Evolutionary conservation across 2,329 filamentous ascomycete species (phyloP), one percentile per base, ranked within the genome.

Genomic region (Elsinoe batatas): DNA sequence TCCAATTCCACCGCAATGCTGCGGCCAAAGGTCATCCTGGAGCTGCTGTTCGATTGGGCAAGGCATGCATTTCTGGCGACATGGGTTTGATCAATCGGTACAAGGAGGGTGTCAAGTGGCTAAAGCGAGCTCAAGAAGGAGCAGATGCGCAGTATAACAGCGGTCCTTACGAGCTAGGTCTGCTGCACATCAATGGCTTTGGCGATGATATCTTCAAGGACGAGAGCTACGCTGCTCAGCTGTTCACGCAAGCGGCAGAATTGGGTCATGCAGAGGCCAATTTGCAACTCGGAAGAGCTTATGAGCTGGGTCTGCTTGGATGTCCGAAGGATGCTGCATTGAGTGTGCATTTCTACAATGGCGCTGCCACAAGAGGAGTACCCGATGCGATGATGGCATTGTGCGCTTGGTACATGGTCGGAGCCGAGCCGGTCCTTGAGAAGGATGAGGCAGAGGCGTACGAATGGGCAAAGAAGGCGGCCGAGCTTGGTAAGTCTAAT

Each of bases 391-490:
- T 97, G 90, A 95, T 98, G 91, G 91, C 91, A 3, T 77, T 98
- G 7, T 98, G 93, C 71, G 93, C 93, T 10, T 98, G 93, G 93
- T 98, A 97, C 70, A 87, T 97, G 79, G 87, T 97, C 38, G 93
- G 93, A 10, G 93, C 93, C 1, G 87, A 91, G 62, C 90, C 91
- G 0, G 83, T 97, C 12, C 74, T 98, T 18, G 91, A 95, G 58
- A 95, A 93, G 71, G 91, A 98, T 64, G 91, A 97, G 69, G 85
- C 86, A 62, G 93, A 98, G 70, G 93, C 93, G 8, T 97, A 94
- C 65, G 91, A 95, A 69, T 98, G 93, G 93, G 91, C 93, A 13
- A 83, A 83, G 64, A 84, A 85, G 65, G 88, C 93, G 55, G 91
- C 91, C 32, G 85, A 93, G 59, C 77, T 85, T 61, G 91, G 91